Percentiles rank a stretch among this genome's conserved stretches.
phyloP scores from a whole-genome alignment of 73 alveolate species.

The Uronychia binucleata region DNA sequence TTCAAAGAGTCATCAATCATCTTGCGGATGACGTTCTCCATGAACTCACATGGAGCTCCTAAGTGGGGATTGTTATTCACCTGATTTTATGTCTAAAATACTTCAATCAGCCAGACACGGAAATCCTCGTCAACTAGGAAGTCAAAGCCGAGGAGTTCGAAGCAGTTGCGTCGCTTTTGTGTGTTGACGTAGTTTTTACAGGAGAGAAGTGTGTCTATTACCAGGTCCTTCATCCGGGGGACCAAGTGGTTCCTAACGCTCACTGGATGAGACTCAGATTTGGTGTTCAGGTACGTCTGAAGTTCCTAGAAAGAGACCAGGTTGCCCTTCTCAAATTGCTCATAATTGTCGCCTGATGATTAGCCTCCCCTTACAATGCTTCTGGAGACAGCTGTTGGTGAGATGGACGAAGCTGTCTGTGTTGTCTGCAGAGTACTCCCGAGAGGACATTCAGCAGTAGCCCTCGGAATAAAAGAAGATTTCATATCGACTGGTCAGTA shows the following conservation, averaged over 20 bases:
- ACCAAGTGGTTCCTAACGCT: slow-evolving; percentile 29
- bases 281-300: slow-evolving; percentile 58
- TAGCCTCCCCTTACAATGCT: too few species aligned
- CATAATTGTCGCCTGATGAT: slow-evolving; percentile 68
- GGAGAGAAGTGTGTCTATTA: slow-evolving; percentile 16
- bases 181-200: slow-evolving; percentile 36
- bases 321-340: slow-evolving; percentile 82
- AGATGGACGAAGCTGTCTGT: slow-evolving; percentile 77
- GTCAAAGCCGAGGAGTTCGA: slow-evolving; percentile 82
- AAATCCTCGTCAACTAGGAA: slow-evolving; percentile 76
- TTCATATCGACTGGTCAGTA: slow-evolving; percentile 65
- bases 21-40: slow-evolving; percentile 16
- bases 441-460: slow-evolving; percentile 45
- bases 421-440: slow-evolving; percentile 40
- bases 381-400: slow-evolving; percentile 87
- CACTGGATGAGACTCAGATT: neutral
- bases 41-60: slow-evolving; percentile 50
- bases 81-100: too few species aligned
- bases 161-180: slow-evolving; percentile 40
- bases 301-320: slow-evolving; percentile 73
- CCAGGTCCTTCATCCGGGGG: slow-evolving; percentile 28
- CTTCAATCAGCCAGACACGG: slow-evolving; percentile 73
- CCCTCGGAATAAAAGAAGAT: slow-evolving; percentile 55
- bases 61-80: slow-evolving; percentile 88
- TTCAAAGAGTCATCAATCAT: slow-evolving; percentile 42